A percentile compares a stretch with the other conserved stretches of the same genome.
These are phyloP conservation scores for Trichoderma koningiopsis DNA, from an alignment of 2,329 filamentous ascomycete genomes.

Conservation along the genomic window DNA sequence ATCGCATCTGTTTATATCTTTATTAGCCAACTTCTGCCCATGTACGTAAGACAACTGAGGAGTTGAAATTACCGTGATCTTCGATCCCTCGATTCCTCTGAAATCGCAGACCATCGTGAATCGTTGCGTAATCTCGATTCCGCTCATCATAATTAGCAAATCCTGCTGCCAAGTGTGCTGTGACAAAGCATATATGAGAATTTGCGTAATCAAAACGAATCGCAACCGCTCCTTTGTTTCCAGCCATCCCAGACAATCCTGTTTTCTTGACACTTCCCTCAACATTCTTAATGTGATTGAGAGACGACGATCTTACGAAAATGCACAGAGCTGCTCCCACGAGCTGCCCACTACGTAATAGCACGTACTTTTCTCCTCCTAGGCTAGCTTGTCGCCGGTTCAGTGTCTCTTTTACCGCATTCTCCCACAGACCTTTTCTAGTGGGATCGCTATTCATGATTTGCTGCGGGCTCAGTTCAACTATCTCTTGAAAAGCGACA, in stretches of 20 bases:
- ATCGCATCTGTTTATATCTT: conserved; percentile 59
- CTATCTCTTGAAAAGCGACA: conserved; percentile 95
- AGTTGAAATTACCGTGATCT: conserved; percentile 68
- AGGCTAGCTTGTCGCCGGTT: conserved; percentile 68
- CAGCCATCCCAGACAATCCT: conserved; percentile 94
- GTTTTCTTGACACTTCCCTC: conserved; percentile 93
- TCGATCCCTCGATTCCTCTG: conserved; percentile 89
- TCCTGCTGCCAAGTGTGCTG: conserved; percentile 91
- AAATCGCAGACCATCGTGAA: conserved; percentile 83
- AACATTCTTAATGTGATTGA: conserved; percentile 90
- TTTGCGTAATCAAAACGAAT: conserved; percentile 94
- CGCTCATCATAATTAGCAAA: conserved; percentile 97
- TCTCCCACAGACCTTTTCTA: conserved; percentile 83
- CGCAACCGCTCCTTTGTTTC: conserved; percentile 96
- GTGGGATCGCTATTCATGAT: conserved; percentile 98
- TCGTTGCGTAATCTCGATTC: conserved; percentile 89
- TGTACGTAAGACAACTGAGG: background rate
- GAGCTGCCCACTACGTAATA: conserved; percentile 88
- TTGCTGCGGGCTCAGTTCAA: conserved; percentile 95
- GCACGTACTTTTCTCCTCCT: conserved; percentile 78
- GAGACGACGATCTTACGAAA: conserved; percentile 77
- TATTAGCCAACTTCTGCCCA: background rate
- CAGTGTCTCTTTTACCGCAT: conserved; percentile 73
- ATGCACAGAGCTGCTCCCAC: conserved; percentile 92
- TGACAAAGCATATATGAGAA: conserved; percentile 92